Base-by-base conservation (phyloP, 2,329 filamentous ascomycete genomes). In the Bimuria novae-zelandiae region DNA sequence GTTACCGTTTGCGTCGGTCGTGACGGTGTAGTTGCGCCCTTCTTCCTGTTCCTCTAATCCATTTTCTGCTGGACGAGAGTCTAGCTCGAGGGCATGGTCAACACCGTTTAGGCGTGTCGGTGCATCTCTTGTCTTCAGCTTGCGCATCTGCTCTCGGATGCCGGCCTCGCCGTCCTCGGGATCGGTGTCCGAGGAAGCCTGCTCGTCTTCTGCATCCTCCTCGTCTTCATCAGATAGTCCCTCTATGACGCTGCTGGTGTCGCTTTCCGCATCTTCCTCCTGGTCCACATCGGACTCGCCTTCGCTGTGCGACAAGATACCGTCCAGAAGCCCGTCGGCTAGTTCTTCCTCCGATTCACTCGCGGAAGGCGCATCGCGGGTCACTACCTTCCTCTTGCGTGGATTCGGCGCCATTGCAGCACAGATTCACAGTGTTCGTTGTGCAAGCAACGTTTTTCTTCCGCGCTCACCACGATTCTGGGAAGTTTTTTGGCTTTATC, bases 1-100 rank as follows among this genome's bases (percentile, higher is more conserved):
- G 65, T 91, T 89, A 55, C 94, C 94, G 76, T 97, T 94, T 63
- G 94, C 93, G 67, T 97, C 94, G 52, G 82, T 88, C 37, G 88
- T 81, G 57, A 88, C 77, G 27, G 78, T 83, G 71, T 82, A 86
- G 66, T 85, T 85, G 19, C 78, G 76, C 54, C 69, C 58, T 21
- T 71, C 68, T 33, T 72, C 64, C n/a, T 58, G 47, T 7, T 60
- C 60, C n/a, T 70, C 65, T 11, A 65, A 42, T 36, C 62, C 67
- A n/a, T 49, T 56, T 5, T 73, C 67, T 6, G 55, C 52, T 17
- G 60, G 51, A 10, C 43, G 42, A 41, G 60, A 32, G 27, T 55
- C 56, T 40, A 61, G 55, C 12, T 63, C 60, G 27, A 64, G 59
- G 16, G 60, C 54, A 22, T 54, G 32, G 37, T 56, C 43, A 7